Percentiles rank a stretch among this genome's conserved stretches.
phyloP scores from a whole-genome alignment of 192 early-diverging fungal genomes.

The Phlyctochytrium arcticum region DNA sequence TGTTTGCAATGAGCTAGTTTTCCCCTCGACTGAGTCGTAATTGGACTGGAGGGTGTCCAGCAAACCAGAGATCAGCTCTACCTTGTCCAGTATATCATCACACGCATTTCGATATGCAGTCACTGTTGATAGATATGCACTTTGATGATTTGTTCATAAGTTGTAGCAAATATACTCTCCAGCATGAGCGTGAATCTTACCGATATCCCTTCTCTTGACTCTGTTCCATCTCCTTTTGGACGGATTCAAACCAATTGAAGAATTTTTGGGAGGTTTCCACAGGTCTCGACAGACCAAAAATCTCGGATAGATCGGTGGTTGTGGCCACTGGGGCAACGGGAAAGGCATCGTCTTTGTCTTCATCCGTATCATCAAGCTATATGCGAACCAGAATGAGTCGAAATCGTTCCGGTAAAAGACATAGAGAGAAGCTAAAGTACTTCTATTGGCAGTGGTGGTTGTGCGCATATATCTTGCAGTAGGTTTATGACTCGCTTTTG shows the following conservation, averaged over 20 bases:
- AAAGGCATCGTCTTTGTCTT: not conserved
- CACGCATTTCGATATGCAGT: conserved; percentile 57
- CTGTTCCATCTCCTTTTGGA: conserved; percentile 79
- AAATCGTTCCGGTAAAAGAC: not conserved
- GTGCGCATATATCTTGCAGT: conserved; percentile 15
- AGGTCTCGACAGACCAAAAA: conserved; percentile 5
- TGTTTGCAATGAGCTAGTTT: conserved; percentile 70
- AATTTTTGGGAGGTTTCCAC: conserved; percentile 92
- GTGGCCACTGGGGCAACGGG: not conserved
- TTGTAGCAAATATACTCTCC: no score
- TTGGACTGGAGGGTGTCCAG: conserved; percentile 62
- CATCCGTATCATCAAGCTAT: conserved; percentile 4
- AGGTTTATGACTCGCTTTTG: conserved; percentile 9
- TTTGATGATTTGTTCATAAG: conserved; percentile 20
- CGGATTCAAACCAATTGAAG: conserved; percentile 84
- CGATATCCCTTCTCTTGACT: conserved; percentile 83
- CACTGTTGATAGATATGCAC: conserved; percentile 60
- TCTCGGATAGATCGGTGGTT: not conserved
- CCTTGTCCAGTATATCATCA: conserved; percentile 58
- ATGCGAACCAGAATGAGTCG: not conserved
- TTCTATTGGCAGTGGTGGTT: conserved; percentile 3
- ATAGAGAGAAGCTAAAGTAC: not conserved
- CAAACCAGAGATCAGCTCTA: conserved; percentile 51
- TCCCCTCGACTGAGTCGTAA: conserved; percentile 75
- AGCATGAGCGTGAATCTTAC: conserved; percentile 39